These are phyloP conservation scores for Berkeleyomyces basicola DNA, from an alignment of 2,329 filamentous ascomycete genomes.

Conservation along the genomic window DNA sequence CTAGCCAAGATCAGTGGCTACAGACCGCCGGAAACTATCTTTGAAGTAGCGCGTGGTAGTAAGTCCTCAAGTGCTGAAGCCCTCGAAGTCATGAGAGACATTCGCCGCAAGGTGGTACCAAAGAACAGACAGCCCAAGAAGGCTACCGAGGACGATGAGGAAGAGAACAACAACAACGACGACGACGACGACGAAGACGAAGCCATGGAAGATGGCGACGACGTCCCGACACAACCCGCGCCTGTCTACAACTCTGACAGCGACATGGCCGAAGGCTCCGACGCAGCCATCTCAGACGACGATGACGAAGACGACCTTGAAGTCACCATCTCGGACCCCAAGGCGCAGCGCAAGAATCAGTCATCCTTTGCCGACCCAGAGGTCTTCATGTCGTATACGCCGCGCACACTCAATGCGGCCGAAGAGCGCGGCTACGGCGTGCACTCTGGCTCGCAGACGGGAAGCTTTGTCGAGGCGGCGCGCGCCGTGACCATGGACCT, in stretches of 20 bases:
- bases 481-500: slow-evolving; percentile 82
- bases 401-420: slow-evolving; percentile 59
- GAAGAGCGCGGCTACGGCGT: slow-evolving; percentile 92
- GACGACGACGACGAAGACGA: slow-evolving; percentile 23
- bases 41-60: slow-evolving; percentile 68
- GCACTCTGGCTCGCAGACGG: slow-evolving; percentile 53
- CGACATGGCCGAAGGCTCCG: slow-evolving; percentile 23
- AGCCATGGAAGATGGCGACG: slow-evolving; percentile 20
- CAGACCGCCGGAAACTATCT: slow-evolving; percentile 85
- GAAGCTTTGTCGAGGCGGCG: slow-evolving; percentile 76
- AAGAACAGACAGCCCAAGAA: slow-evolving; percentile 29
- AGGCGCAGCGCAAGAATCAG: slow-evolving; percentile 25
- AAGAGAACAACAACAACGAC: slow-evolving; percentile 18
- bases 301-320: slow-evolving; percentile 50
- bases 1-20: slow-evolving; percentile 77
- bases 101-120: slow-evolving; percentile 51
- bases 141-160: slow-evolving; percentile 19
- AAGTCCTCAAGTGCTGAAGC: slow-evolving; percentile 46
- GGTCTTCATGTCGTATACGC: slow-evolving; percentile 92
- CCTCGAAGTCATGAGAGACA: slow-evolving; percentile 58
- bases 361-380: slow-evolving; percentile 67
- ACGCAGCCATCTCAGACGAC: slow-evolving; percentile 37
- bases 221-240: slow-evolving; percentile 14
- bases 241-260: slow-evolving; percentile 21
- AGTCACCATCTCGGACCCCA: slow-evolving; percentile 50